Evolutionary conservation across 768 basidiomycete genomes (phyloP).

Genomic region (Pisolithus orientalis): DNA sequence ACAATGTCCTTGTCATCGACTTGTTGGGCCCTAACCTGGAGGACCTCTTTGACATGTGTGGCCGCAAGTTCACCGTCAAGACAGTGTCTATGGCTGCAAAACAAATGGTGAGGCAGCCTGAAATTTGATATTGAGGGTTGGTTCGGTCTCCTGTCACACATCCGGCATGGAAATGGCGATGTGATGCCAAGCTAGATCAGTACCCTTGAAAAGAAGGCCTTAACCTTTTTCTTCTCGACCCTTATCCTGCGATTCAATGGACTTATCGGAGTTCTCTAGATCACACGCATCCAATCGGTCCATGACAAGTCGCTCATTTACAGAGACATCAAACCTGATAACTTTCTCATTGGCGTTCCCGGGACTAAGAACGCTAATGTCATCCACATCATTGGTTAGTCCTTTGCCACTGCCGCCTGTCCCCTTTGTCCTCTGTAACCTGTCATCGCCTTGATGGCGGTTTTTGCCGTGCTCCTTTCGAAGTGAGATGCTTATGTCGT

Average conservation of each 20-base stretch:
- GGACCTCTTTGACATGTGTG: conserved; percentile 98
- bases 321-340: conserved; percentile 98
- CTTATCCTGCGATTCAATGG: not conserved
- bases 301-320: conserved; percentile 99
- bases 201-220: not conserved
- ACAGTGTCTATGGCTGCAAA: conserved; percentile 99
- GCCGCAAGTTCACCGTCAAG: conserved; percentile 96
- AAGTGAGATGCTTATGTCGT: conserved; percentile 5
- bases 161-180: not conserved
- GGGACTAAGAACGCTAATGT: conserved; percentile 85
- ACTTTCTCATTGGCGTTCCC: conserved; percentile 95
- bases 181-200: not conserved
- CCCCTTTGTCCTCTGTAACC: not conserved
- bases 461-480: conserved; percentile 1
- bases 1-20: conserved; percentile 94
- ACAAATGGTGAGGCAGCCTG: conserved; percentile 77
- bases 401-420: not conserved
- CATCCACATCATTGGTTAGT: conserved; percentile 81
- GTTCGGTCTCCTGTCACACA: not conserved
- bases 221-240: not conserved
- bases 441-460: not conserved
- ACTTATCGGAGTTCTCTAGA: conserved; percentile 39
- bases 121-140: not conserved
- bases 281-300: conserved; percentile 93
- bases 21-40: conserved; percentile 96